Base-by-base conservation (phyloP, 176 grass and related monocot genomes). In the Pharus latifolius region DNA sequence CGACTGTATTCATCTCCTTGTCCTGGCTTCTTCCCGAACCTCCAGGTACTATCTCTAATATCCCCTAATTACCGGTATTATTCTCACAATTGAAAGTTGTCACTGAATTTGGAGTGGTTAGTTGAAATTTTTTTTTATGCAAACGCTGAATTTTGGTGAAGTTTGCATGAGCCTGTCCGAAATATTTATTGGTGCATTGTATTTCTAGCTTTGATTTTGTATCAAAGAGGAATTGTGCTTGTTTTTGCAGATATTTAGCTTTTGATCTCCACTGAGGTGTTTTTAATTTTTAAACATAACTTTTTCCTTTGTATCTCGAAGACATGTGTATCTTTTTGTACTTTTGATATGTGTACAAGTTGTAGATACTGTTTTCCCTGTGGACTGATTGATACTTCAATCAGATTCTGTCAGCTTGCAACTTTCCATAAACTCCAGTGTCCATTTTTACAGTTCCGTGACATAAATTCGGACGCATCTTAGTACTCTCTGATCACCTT, bases 11-110 rank as follows among this genome's bases (percentile, higher is more conserved):
- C 77, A 54, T 82, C 85, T 85, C 60, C 68, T 61, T 84, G 61
- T 88, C 66, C 67, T 43, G 48, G 73, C 52, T 82, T 82, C 76
- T 82, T 82, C 66, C 81, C 73, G n/a, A 88, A 92, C 75, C 56
- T 56, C 53, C 76, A 88, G 89, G 89, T 92, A 82, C 13, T 13
- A 55, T 52, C n/a, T 44, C 29, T 61, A 47, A 31, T 5, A 30
- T n/a, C 22, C 20, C 30, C 46, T 17, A 42, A 9, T 52, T 74
- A 56, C 19, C 14, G 27, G 28, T 73, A n/a, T 30, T 19, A 38
- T 13, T 17, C 16, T 55, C 20, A 46, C 46, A 12, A 17, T 58
- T 49, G 2, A 51, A 24, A 67, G n/a, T 47, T 35, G 28, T 82
- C 44, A 23, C 19, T 12, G 23, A 19, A 61, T 43, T 24, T 38